Base-by-base conservation (phyloP, 495 filamentous ascomycete species). In the Saxophila tyrrhenica region DNA sequence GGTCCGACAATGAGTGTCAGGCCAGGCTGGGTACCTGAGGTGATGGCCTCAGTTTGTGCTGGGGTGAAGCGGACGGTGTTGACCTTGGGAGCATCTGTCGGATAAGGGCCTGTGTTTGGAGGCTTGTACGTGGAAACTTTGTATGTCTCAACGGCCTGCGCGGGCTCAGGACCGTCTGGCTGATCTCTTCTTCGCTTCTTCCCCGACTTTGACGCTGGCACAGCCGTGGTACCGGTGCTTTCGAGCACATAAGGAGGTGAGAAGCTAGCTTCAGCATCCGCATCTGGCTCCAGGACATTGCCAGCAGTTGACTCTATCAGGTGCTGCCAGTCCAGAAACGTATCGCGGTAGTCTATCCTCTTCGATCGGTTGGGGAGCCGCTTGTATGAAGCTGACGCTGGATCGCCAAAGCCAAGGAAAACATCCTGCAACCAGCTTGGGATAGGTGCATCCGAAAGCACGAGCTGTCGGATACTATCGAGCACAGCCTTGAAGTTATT, bases 401-500 rank as follows among this genome's bases (percentile, higher is more conserved):
- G 91, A 68, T 97, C 89, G 22, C 94, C 92, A 71, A 91, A 95
- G 7, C 92, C 92, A 16, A 99, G 76, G 71, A 99, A 97, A 7
- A 96, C 90, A 51, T 97, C 92, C 62, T 94, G 87, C 25, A 99
- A 72, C 92, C 92, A 99, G 13, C 84, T 77, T 2, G 94, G 89
- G 39, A 95, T 78, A 8, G 87, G 82, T 22, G 94, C 81, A 56
- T 95, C 44, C 1, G 89, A 87, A 24, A 95, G 76, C 3, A 87
- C 83, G 23, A 99, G 78, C 47, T 81, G 86, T 62, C 83, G 83
- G 64, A 99, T 92, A 0, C 89, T 94, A 55, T 95, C 85, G 17
- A 99, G 73, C 19, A 97, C 83, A 10, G 89, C 82, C 63, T 88
- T 96, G 78, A 96, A 99, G 67, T 97, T 99, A 66, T 99, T 99